phyloP scores from a whole-genome alignment of 306 rosid genomes.

The Sechiopsis laciniata region DNA sequence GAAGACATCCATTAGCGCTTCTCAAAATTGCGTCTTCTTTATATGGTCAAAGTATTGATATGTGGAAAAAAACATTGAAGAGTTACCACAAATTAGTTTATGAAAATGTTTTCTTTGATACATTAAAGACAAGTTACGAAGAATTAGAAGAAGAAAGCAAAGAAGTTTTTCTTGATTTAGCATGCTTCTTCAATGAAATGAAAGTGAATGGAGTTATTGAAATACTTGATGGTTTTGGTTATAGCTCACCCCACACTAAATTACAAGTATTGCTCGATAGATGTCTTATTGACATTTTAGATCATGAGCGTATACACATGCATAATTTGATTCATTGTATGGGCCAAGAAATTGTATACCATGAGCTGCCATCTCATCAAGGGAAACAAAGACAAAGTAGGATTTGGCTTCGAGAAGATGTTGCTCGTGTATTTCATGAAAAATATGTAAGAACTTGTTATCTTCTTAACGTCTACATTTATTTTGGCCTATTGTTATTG shows the following conservation, averaged over 20 bases:
- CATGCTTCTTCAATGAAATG: conserved; percentile 13
- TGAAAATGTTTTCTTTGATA: not conserved
- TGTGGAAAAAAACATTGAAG: not conserved
- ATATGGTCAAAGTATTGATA: not conserved
- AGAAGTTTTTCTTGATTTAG: not conserved
- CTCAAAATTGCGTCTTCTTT: not conserved
- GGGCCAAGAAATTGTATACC: not conserved
- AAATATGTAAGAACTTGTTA: not conserved
- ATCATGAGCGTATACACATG: conserved; percentile 2
- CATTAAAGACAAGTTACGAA: not conserved
- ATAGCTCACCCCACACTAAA: not conserved
- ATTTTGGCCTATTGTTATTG: not conserved
- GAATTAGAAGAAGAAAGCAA: not conserved
- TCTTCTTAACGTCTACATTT: not conserved
- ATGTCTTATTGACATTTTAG: not conserved
- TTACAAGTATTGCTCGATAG: not conserved
- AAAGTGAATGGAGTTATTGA: not conserved
- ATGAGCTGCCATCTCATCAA: not conserved
- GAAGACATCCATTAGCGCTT: conserved; percentile 19
- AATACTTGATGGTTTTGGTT: not conserved
- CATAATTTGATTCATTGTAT: conserved; percentile 12
- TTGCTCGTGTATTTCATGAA: not conserved
- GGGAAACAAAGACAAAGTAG: not conserved
- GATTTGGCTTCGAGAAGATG: conserved; percentile 17
- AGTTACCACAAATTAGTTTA: not conserved